Percentiles rank a stretch among this genome's conserved stretches.
These are phyloP conservation scores for Malus sylvestris DNA, from an alignment of 306 rosid genomes.

Conservation along the genomic window DNA sequence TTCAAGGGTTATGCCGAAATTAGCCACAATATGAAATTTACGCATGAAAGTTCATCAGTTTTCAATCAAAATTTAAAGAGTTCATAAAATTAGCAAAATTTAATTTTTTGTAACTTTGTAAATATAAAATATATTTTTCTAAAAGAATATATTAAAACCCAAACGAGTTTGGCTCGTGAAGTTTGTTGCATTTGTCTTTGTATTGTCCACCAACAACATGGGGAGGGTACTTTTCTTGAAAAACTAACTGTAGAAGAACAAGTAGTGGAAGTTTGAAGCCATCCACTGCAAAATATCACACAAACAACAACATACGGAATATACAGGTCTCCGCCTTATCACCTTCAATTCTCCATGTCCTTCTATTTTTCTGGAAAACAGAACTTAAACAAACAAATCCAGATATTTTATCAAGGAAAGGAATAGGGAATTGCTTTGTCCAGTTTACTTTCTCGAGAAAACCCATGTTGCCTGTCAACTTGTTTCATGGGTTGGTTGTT, in stretches of 20 bases:
- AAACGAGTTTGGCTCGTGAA: neutral
- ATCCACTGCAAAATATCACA: constrained; percentile 14
- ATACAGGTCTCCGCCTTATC: constrained; percentile 35
- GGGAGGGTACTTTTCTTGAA: constrained; percentile 5
- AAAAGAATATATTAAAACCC: neutral
- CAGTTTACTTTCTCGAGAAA: constrained; percentile 45
- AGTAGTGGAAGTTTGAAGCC: constrained; percentile 10
- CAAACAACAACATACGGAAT: constrained; percentile 17
- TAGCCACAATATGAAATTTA: too few species aligned
- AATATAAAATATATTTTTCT: too few species aligned
- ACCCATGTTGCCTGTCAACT: constrained; percentile 33
- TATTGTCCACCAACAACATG: neutral
- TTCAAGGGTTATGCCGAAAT: too few species aligned
- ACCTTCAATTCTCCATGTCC: constrained; percentile 14
- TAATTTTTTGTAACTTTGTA: too few species aligned
- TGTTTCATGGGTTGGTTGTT: constrained; percentile 20
- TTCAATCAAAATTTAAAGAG: too few species aligned
- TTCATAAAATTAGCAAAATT: too few species aligned
- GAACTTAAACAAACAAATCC: too few species aligned
- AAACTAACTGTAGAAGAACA: neutral
- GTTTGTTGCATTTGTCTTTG: constrained; percentile 6
- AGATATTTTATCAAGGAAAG: neutral
- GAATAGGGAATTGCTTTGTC: constrained; percentile 16
- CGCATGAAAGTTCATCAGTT: too few species aligned
- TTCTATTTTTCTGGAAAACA: neutral